A percentile compares a stretch with the other conserved stretches of the same genome.
Evolutionary conservation across 495 filamentous ascomycete species (phyloP).

Genomic region (Cudoniella acicularis): DNA sequence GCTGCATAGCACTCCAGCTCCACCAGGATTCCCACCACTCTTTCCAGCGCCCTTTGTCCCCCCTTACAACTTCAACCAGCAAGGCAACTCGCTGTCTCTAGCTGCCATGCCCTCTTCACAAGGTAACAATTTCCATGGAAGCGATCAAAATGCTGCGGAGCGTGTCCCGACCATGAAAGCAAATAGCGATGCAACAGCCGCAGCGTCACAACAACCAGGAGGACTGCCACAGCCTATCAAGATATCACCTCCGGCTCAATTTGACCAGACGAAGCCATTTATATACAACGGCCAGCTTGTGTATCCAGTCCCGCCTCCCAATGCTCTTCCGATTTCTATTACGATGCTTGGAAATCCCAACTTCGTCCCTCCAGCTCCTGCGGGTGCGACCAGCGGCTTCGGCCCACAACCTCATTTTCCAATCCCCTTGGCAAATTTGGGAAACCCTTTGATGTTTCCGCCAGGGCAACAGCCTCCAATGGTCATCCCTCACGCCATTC

Average conservation of each 20-base stretch:
- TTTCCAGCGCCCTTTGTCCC: slow-evolving; percentile 7
- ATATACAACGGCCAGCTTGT: slow-evolving; percentile 45
- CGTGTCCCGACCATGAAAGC: not conserved
- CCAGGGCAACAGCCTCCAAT: slow-evolving; percentile 16
- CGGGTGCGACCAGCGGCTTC: slow-evolving; percentile 1
- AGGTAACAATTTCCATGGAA: slow-evolving; percentile 16
- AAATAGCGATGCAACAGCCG: slow-evolving; percentile 24
- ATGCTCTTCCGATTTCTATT: slow-evolving; percentile 11
- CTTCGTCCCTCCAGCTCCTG: slow-evolving; percentile 6
- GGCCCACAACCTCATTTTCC: slow-evolving; percentile 11
- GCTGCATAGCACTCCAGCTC: slow-evolving; percentile 2
- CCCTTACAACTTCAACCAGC: slow-evolving; percentile 2
- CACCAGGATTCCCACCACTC: slow-evolving; percentile 1
- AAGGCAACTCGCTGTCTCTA: slow-evolving; percentile 9
- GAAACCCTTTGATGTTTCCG: slow-evolving; percentile 22
- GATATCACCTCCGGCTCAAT: slow-evolving; percentile 39
- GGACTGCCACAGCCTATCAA: slow-evolving; percentile 28
- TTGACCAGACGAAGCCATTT: slow-evolving; percentile 42
- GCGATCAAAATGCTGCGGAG: slow-evolving; percentile 12
- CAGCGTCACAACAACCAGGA: slow-evolving; percentile 30
- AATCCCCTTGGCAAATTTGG: slow-evolving; percentile 22
- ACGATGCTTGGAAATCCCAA: slow-evolving; percentile 18
- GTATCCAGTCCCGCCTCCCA: slow-evolving; percentile 34
- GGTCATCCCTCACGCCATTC: not conserved
- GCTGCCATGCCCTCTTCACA: slow-evolving; percentile 21